Evolutionary conservation across 2,329 filamentous ascomycete genomes (phyloP).

Genomic region (Westerdykella ornata): DNA sequence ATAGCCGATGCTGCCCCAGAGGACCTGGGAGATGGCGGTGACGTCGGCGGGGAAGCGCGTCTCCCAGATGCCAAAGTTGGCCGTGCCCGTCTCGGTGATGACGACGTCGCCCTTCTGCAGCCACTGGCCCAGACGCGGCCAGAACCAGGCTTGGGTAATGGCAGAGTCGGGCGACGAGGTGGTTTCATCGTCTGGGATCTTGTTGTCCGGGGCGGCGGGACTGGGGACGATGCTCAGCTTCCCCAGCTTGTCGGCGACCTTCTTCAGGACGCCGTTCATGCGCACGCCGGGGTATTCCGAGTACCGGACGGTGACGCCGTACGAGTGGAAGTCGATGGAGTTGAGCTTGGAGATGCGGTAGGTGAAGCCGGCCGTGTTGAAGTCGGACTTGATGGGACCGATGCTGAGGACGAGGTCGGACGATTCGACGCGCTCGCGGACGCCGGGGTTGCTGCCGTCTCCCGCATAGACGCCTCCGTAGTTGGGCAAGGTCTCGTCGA

Average conservation of each 20-base stretch:
- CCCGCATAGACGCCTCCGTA: constrained; percentile 83
- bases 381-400: constrained; percentile 66
- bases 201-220: constrained; percentile 48
- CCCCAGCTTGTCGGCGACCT: constrained; percentile 54
- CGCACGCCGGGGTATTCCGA: constrained; percentile 70
- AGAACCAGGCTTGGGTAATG: constrained; percentile 69
- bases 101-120: constrained; percentile 67
- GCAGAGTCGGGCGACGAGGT: constrained; percentile 24
- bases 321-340: constrained; percentile 75
- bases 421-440: constrained; percentile 58
- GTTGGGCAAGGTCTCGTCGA: constrained; percentile 67
- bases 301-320: constrained; percentile 65
- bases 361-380: constrained; percentile 77
- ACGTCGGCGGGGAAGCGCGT: constrained; percentile 72
- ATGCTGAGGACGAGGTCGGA: constrained; percentile 66
- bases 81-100: constrained; percentile 79
- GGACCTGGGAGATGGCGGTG: constrained; percentile 72
- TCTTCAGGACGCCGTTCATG: constrained; percentile 71
- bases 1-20: constrained; percentile 64
- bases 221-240: constrained; percentile 51
- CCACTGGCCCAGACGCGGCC: constrained; percentile 69
- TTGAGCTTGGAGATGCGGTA: constrained; percentile 70
- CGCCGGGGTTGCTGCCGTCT: constrained; percentile 61
- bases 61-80: constrained; percentile 84
- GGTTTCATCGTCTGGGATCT: constrained; percentile 37